Percentiles rank a stretch among this genome's conserved stretches.
These are phyloP conservation scores for Talaromyces sp. DNA, from an alignment of 2,329 filamentous ascomycete genomes.

Conservation along the genomic window DNA sequence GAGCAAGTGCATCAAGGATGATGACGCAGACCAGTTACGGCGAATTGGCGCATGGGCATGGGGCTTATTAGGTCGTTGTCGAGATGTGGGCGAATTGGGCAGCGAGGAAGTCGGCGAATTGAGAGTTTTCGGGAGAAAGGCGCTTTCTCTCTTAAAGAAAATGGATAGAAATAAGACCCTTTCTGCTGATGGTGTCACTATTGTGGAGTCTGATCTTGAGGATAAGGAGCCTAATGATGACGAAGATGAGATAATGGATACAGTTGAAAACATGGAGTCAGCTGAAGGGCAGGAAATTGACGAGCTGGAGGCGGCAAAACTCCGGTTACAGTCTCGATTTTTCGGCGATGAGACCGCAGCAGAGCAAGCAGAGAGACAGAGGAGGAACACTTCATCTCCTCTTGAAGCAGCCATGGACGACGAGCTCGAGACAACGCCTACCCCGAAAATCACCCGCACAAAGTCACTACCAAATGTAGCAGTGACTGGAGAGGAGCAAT, in stretches of 20 bases:
- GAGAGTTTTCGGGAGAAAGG: slow-evolving; percentile 74
- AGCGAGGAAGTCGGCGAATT: slow-evolving; percentile 73
- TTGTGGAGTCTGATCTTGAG: slow-evolving; percentile 21
- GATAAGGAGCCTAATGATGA: slow-evolving; percentile 9
- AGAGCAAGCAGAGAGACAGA: slow-evolving; percentile 32
- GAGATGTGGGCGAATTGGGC: slow-evolving; percentile 69
- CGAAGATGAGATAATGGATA: not conserved
- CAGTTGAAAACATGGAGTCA: not conserved
- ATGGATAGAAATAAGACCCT: slow-evolving; percentile 45
- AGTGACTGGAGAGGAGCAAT: slow-evolving; percentile 26
- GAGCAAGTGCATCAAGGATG: slow-evolving; percentile 60
- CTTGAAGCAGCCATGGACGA: not conserved
- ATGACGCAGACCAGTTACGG: slow-evolving; percentile 57
- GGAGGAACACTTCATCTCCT: slow-evolving; percentile 19
- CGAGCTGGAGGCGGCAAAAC: slow-evolving; percentile 49
- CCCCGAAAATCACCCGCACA: not conserved
- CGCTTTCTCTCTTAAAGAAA: slow-evolving; percentile 50
- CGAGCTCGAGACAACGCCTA: not conserved
- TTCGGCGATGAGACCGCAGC: slow-evolving; percentile 19
- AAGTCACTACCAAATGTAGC: slow-evolving; percentile 31
- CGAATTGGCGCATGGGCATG: slow-evolving; percentile 80
- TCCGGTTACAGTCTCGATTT: slow-evolving; percentile 44
- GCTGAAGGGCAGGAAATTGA: slow-evolving; percentile 1
- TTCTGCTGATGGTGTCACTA: slow-evolving; percentile 32
- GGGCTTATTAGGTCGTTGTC: slow-evolving; percentile 72